Evolutionary conservation across 2,329 filamentous ascomycete genomes (phyloP), one percentile per base, ranked within the genome.

Genomic region (Pestalotiopsis sp.): DNA sequence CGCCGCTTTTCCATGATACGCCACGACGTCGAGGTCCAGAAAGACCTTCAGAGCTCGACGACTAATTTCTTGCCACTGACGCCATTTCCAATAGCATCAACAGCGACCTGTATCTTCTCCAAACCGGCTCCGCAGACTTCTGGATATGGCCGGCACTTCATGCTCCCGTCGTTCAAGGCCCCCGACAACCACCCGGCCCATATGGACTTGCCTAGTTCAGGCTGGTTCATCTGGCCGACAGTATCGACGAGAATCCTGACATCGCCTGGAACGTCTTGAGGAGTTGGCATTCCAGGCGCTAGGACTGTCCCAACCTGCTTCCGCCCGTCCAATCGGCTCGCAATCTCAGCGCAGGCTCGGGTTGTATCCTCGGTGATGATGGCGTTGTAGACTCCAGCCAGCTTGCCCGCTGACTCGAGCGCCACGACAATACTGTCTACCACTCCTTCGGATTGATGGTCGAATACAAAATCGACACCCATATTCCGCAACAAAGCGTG

Each of bases 11-110:
- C 5, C 14, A 5, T 52, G 44, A 52, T 3, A 11, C 44, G 20
- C 44, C 20, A 58, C 13, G 20, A 26, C 22, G 14, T 58, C 11
- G 6, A 7, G 22, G 13, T 22, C 26, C 17, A 20, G n/a, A 35
- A 26, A 35, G 14, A 20, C 26, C 38, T 24, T 52, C 39, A 66
- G 4, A 68, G 4, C 59, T 57, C 26, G 20, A 82, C 76, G 20
- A 83, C 81, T 22, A 83, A 22, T 71, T 84, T 84, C 71, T 77
- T 77, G 1, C 78, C 82, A 10, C 79, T 81, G 2, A 83, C 79
- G 2, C 81, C 81, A 61, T 78, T 75, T 55, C 69, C 76, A 3
- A 79, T 70, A 1, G 76, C 39, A 70, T 82, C 78, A 44, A 84
- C 67, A 0, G 76, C 82, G 9, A 76, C 77, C 66, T 85, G 81